Conservation (phyloP, 331 rosid species). For the Pyrus hybrid region DNA sequence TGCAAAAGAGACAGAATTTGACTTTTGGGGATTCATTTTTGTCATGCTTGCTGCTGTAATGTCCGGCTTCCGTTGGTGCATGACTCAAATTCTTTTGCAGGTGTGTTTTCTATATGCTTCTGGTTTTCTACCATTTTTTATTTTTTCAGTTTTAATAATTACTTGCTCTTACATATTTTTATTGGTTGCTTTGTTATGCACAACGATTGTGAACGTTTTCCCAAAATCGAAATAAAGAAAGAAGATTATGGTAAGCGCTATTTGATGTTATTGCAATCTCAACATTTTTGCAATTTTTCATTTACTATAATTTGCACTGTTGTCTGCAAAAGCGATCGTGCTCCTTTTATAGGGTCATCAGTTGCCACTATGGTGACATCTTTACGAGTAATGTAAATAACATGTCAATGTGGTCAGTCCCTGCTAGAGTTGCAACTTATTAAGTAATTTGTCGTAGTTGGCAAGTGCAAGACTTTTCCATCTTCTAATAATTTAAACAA, state of each 20-base stretch:
- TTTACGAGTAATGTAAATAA: background rate
- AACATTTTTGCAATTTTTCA: background rate
- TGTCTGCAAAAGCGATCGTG: background rate
- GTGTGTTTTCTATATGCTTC: conserved; percentile 31
- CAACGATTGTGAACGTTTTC: conserved; percentile 15
- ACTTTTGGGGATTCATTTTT: conserved; percentile 75
- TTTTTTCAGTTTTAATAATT: background rate
- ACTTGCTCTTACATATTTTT: conserved; percentile 18
- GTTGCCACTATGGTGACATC: background rate
- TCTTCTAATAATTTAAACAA: background rate
- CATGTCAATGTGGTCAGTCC: background rate
- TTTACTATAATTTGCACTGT: background rate
- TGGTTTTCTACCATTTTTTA: background rate
- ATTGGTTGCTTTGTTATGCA: conserved; percentile 22
- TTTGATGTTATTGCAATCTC: conserved; percentile 10
- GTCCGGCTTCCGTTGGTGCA: conserved; percentile 98
- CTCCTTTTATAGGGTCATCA: background rate
- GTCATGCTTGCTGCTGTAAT: conserved; percentile 99
- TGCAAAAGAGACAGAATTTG: conserved; percentile 82
- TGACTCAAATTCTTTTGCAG: conserved; percentile 98
- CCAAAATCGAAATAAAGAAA: conserved; percentile 56
- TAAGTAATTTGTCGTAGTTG: background rate
- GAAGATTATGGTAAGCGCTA: conserved; percentile 74
- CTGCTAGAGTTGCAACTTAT: background rate
- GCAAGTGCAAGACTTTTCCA: background rate